Evolutionary conservation across 305 asterid species (phyloP), one percentile per base, ranked within the genome.

Genomic region (Coffea humblotiana): DNA sequence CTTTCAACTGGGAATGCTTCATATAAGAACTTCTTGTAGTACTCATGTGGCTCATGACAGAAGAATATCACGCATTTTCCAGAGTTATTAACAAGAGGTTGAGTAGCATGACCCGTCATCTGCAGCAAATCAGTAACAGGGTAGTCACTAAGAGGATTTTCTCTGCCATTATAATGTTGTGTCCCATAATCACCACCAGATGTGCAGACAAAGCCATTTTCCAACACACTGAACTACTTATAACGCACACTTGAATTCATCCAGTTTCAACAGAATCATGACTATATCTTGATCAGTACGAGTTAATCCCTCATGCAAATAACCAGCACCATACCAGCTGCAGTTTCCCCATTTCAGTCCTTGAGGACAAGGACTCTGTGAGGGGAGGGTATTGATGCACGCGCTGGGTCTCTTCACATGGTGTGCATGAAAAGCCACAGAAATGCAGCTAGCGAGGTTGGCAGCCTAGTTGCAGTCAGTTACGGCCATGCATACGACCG

Each of bases 61-160:
- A 94, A 94, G 80, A n/a, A n/a, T n/a, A 96, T 92, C 82, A 96
- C 96, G 81, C 98, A 92, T 85, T 94, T 94, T 71, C 99, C 98
- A 4, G 95, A 92, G 76, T 89, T 92, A 86, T 95, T 97, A 60
- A 89, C 85, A 49, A 92, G 93, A 82, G 98, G 98, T 69, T 97
- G 94, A 83, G 97, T 90, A 80, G 98, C 98, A 86, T 93, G 97
- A 68, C 98, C 98, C 97, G 93, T 93, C 97, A 95, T 95, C 91
- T 95, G 97, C 87, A 95, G 87, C 79, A 95, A 87, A 85, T 93
- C 98, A 60, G 92, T 91, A 70, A 95, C 97, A 3, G 97, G 97
- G 82, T 93, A 95, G 84, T 92, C 98, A 73, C 91, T 87, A 77
- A 88, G 97, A 68, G 96, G 91, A 87, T 91, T 93, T 87, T 94